A percentile compares a stretch with the other conserved stretches of the same genome.
Evolutionary conservation across 495 filamentous ascomycete species (phyloP).

Genomic region (Thermochaetoides thermophila): DNA sequence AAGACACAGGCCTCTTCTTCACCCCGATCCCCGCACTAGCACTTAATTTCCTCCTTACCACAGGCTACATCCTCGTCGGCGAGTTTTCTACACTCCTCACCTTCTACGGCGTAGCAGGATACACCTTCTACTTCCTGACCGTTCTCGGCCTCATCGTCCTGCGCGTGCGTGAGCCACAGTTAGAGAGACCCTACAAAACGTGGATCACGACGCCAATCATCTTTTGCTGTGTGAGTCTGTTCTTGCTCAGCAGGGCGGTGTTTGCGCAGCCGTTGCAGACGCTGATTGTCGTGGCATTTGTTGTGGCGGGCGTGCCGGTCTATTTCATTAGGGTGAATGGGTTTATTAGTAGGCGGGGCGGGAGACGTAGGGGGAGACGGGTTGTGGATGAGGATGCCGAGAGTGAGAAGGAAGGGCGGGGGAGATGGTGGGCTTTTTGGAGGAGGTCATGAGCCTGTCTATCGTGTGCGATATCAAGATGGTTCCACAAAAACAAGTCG

Average conservation of each 20-base stretch:
- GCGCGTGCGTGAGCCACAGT: conserved; percentile 69
- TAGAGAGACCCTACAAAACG: conserved; percentile 81
- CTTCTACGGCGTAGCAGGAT: conserved; percentile 94
- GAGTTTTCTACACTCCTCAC: conserved; percentile 85
- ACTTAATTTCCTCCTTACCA: conserved; percentile 59
- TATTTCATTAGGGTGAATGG: conserved; percentile 76
- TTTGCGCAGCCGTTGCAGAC: conserved; percentile 87
- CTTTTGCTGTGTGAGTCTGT: conserved; percentile 94
- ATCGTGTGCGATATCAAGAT: no score
- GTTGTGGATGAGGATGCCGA: conserved; percentile 7
- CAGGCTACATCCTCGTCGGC: conserved; percentile 66
- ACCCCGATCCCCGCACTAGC: conserved; percentile 84
- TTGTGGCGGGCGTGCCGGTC: conserved; percentile 67
- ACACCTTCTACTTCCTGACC: conserved; percentile 92
- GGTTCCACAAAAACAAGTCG: no score
- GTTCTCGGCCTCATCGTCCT: conserved; percentile 87
- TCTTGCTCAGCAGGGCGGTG: conserved; percentile 72
- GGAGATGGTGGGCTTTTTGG: conserved; percentile 33
- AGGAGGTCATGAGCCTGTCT: no score
- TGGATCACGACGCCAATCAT: conserved; percentile 97
- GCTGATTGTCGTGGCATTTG: conserved; percentile 68
- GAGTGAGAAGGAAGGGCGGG: conserved; percentile 27
- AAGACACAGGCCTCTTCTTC: conserved; percentile 52
- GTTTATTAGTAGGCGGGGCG: no score
- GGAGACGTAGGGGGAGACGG: conserved; percentile 24